Percentiles rank a stretch among this genome's conserved stretches.
These are phyloP conservation scores for Bidens hawaiensis DNA, from an alignment of 140 eudicot species.

Conservation along the genomic window DNA sequence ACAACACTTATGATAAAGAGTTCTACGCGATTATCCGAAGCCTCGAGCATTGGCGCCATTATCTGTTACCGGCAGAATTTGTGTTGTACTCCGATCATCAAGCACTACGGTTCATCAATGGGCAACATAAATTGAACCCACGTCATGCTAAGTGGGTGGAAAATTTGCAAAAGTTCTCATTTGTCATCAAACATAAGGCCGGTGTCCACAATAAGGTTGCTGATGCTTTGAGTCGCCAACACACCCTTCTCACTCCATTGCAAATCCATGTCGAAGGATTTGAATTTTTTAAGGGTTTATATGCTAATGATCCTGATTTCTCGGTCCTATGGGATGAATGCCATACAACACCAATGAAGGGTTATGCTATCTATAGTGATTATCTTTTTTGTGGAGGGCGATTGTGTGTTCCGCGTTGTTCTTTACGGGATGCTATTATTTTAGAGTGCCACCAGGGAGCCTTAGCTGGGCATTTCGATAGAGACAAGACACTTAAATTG, in stretches of 20 bases:
- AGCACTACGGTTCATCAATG: conserved; percentile 13
- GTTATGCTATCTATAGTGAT: neutral
- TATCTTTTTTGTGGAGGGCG: neutral
- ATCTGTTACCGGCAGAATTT: conserved; percentile 1
- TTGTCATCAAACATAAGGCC: neutral
- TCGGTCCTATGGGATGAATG: neutral
- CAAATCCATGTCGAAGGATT: neutral
- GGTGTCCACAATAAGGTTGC: neutral
- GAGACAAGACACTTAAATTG: too few species aligned
- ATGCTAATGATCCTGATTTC: neutral
- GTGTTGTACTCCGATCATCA: conserved; percentile 15
- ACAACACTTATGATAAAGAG: conserved; percentile 16
- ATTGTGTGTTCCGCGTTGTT: neutral
- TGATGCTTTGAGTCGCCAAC: conserved; percentile 9
- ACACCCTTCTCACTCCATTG: neutral
- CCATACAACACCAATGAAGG: neutral
- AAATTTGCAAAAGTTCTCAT: conserved; percentile 8
- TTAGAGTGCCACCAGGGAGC: neutral
- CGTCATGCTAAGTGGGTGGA: conserved; percentile 22
- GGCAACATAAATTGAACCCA: too few species aligned
- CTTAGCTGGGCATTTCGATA: too few species aligned
- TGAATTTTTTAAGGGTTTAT: neutral
- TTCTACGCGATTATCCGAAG: conserved; percentile 18
- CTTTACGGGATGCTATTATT: neutral
- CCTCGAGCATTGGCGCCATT: conserved; percentile 9